Conservation (phyloP, 2,329 filamentous ascomycete genomes). For the Pseudogymnoascus sp. region DNA sequence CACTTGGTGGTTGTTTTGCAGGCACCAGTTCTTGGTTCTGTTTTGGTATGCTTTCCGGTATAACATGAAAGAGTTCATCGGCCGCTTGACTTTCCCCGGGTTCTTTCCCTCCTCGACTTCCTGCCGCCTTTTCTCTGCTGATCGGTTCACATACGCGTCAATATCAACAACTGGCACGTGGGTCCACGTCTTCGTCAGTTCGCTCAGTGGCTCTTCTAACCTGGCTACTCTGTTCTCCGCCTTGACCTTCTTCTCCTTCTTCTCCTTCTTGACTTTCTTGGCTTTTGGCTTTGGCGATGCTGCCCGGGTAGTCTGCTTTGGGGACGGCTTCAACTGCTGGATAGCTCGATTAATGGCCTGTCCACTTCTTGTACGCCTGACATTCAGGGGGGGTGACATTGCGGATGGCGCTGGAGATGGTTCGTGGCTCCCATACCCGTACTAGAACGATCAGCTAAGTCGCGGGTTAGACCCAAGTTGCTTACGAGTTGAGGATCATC, state of each 20-base stretch:
- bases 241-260: constrained; percentile 33
- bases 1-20: constrained; percentile 86
- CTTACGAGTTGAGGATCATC: neutral
- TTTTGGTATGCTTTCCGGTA: constrained; percentile 91
- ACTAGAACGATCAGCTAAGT: constrained; percentile 15
- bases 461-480: neutral
- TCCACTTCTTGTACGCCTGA: constrained; percentile 24
- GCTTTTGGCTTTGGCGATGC: constrained; percentile 23
- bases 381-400: constrained; percentile 17
- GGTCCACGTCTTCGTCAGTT: constrained; percentile 55
- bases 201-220: constrained; percentile 60
- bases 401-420: constrained; percentile 43
- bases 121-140: constrained; percentile 52
- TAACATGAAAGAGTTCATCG: constrained; percentile 98
- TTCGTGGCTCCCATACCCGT: constrained; percentile 42
- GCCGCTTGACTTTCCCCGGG: constrained; percentile 71
- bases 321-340: constrained; percentile 22
- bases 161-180: constrained; percentile 67
- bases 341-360: constrained; percentile 18
- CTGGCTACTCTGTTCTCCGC: constrained; percentile 40
- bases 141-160: constrained; percentile 66
- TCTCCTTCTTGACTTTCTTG: constrained; percentile 30
- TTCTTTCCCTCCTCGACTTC: constrained; percentile 63
- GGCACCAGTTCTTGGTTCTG: constrained; percentile 70
- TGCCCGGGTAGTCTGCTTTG: constrained; percentile 18